Conservation (phyloP, 176 grass and related monocot genomes). For the Bolboschoenus planiculmis region DNA sequence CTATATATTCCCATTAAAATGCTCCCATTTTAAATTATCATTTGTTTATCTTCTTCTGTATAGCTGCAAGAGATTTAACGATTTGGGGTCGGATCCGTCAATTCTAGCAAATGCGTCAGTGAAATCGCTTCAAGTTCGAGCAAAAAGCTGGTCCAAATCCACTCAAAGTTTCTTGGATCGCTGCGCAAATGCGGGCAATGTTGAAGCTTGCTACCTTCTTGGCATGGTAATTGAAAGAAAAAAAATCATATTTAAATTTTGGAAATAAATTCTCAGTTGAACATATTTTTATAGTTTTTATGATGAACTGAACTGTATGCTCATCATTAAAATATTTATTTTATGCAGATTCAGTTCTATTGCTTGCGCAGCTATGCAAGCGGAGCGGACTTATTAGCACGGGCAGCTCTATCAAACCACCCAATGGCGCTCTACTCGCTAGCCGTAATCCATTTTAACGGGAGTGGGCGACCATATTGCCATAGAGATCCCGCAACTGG, state of each 20-base stretch:
- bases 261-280: not conserved
- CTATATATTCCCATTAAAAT: not conserved
- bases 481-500: constrained; percentile 51
- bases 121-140: constrained; percentile 25
- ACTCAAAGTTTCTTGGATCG: constrained; percentile 48
- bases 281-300: not conserved
- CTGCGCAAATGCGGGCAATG: constrained; percentile 51
- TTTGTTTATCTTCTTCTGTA: constrained; percentile 12
- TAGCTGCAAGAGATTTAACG: constrained; percentile 64
- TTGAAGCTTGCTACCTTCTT: constrained; percentile 64
- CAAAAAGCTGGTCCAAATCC: constrained; percentile 35
- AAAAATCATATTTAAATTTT: not conserved
- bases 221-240: constrained; percentile 49
- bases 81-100: constrained; percentile 24
- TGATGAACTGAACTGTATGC: not conserved
- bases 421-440: constrained; percentile 51
- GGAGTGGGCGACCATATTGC: constrained; percentile 45
- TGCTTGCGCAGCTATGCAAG: constrained; percentile 37
- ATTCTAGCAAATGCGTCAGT: constrained; percentile 40
- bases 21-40: not conserved
- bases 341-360: constrained; percentile 49
- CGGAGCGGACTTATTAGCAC: constrained; percentile 39
- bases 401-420: constrained; percentile 39
- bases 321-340: not conserved
- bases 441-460: constrained; percentile 67